These are phyloP conservation scores for Xerocomus amazonicus DNA, from an alignment of 1,284 basidiomycete species.

Conservation along the genomic window DNA sequence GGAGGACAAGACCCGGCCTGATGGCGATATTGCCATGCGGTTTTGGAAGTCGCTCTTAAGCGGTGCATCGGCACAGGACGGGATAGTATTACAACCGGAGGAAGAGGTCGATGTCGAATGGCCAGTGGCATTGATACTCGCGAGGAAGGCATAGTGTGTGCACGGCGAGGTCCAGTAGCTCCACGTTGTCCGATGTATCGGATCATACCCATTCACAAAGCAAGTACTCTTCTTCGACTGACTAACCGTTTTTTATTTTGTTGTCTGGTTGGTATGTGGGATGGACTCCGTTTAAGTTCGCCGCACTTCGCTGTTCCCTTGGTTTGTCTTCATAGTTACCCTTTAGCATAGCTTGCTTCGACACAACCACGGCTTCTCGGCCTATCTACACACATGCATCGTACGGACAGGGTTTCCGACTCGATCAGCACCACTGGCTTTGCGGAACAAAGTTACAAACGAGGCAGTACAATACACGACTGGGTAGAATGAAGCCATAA, in stretches of 20 bases:
- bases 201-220: neutral
- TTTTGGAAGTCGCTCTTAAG: conserved; percentile 54
- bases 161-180: neutral
- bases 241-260: neutral
- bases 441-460: too few relatives aligned
- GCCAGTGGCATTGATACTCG: conserved; percentile 69
- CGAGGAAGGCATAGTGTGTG: conserved; percentile 31
- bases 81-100: conserved; percentile 33
- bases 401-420: too few relatives aligned
- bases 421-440: too few relatives aligned
- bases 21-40: conserved; percentile 63
- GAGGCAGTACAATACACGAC: too few relatives aligned
- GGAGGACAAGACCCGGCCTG: conserved; percentile 44
- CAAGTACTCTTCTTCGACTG: neutral
- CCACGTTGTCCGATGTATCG: neutral
- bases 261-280: neutral
- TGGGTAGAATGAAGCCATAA: too few relatives aligned
- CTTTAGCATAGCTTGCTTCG: conserved; percentile 61
- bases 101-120: conserved; percentile 66
- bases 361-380: conserved; percentile 50
- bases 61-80: conserved; percentile 35
- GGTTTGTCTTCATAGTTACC: conserved; percentile 50
- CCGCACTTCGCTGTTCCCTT: neutral
- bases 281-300: neutral
- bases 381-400: conserved; percentile 69